These are phyloP conservation scores for Aspergillus homomorphus DNA, from an alignment of 495 filamentous ascomycete genomes.

Conservation along the genomic window DNA sequence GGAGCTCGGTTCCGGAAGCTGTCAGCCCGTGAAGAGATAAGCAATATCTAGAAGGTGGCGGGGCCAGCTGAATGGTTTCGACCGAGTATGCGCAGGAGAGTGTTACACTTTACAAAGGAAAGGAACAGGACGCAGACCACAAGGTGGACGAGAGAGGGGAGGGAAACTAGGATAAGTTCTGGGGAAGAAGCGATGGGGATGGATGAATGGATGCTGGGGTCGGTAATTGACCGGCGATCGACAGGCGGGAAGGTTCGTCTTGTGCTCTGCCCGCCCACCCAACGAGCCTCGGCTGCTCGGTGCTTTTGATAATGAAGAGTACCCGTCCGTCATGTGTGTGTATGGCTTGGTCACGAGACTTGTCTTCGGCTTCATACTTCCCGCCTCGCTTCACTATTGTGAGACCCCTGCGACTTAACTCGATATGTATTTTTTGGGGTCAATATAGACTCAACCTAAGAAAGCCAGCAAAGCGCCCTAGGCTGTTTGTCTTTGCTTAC, in stretches of 20 bases:
- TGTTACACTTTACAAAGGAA: not conserved
- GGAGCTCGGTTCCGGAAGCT: conserved; percentile 4
- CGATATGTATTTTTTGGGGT: not conserved
- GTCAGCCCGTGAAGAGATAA: not conserved
- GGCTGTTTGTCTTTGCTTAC: not conserved
- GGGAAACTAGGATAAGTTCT: not conserved
- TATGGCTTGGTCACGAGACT: not conserved
- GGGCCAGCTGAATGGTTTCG: conserved; percentile 16
- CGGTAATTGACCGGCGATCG: conserved; percentile 28
- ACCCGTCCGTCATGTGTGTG: not conserved
- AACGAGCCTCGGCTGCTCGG: conserved; percentile 21
- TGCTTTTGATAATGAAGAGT: not conserved
- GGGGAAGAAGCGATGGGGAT: not conserved
- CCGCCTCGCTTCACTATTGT: too few relatives aligned
- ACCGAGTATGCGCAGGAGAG: not conserved
- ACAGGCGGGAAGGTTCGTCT: conserved; percentile 9
- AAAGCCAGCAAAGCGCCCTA: too few relatives aligned
- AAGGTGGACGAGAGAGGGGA: conserved; percentile 14
- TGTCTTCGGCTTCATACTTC: not conserved
- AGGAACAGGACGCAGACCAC: conserved; percentile 7
- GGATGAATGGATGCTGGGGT: conserved; percentile 12
- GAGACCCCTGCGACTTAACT: too few relatives aligned
- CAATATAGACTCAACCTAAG: too few relatives aligned
- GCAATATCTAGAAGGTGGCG: conserved; percentile 7
- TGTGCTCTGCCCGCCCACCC: conserved; percentile 9